Evolutionary conservation across 2,329 filamentous ascomycete genomes (phyloP), one percentile per base, ranked within the genome.

Genomic region (Mycocentrospora acerina): DNA sequence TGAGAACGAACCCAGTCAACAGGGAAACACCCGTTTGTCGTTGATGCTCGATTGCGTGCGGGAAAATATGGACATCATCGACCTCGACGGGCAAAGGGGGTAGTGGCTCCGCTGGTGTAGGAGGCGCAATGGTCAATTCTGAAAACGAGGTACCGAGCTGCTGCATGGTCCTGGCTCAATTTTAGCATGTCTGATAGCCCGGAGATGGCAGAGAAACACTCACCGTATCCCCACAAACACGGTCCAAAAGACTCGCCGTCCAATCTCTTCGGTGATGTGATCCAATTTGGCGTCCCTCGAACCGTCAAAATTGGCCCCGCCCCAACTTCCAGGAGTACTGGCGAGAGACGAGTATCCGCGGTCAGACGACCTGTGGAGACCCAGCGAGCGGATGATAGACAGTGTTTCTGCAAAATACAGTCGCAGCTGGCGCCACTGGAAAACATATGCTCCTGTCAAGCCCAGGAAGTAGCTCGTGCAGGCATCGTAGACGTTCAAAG

Each of bases 11-110:
- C 0, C 87, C 90, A 0, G 85, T 81, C 30, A 95, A 71, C 25
- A 85, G 76, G 0, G 89, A 86, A 1, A 90, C 71, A 1, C 78
- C 73, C 4, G 81, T 82, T 13, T 80, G 70, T 2, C 86, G 84
- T 55, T 91, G 89, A 7, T 78, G 74, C 22, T 85, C 78, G 35
- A 91, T 80, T 46, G 86, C 81, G 16, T 82, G 79, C 1, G 83
- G 74, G 41, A 83, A 83, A 41, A 95, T 86, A 57, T 82, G 90
- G 40, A 85, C 82, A 64, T 95, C 90, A 52, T 95, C 90, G 1
- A 94, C 81, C 56, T 94, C 89, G 14, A 84, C 72, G 0, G 90
- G 90, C 10, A 90, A 75, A 7, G 87, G 85, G 3, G 90, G 90
- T 51, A 93, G 89, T 4, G 82, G 85, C 29, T 88, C 81, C 17